Evolutionary conservation across 306 rosid species (phyloP).

Genomic region (Ziziphus jujuba): DNA sequence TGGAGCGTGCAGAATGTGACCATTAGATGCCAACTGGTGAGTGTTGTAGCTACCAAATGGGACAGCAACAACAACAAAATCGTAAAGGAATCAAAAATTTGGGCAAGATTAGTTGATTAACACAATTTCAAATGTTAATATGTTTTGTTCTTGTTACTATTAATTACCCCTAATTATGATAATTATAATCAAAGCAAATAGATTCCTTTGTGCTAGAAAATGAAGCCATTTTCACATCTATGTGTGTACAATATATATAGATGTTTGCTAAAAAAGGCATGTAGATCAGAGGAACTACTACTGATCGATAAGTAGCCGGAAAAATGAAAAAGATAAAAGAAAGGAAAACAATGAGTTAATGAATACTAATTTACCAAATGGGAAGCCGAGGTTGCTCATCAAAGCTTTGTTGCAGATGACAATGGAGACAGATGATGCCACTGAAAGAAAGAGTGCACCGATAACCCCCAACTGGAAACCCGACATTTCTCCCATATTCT

Average conservation of each 20-base stretch:
- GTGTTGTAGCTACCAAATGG: slow-evolving; percentile 69
- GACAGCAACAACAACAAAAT: neutral
- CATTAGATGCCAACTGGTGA: slow-evolving; percentile 98
- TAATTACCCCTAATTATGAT: no score
- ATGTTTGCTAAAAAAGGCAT: no score
- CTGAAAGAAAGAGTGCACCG: slow-evolving; percentile 91
- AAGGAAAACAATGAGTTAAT: neutral
- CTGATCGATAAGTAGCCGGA: no score
- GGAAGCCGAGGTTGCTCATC: slow-evolving; percentile 99
- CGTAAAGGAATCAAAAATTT: neutral
- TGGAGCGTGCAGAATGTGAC: slow-evolving; percentile 94
- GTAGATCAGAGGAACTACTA: no score
- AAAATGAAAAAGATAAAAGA: neutral
- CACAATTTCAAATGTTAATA: no score
- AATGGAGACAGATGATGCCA: slow-evolving; percentile 96
- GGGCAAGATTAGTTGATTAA: no score
- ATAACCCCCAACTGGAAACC: slow-evolving; percentile 78
- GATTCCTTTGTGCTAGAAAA: no score
- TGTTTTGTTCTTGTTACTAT: no score
- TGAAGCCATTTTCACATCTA: no score
- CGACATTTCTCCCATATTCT: slow-evolving; percentile 90
- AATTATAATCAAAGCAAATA: no score
- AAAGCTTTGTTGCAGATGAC: slow-evolving; percentile 98
- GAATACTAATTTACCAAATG: slow-evolving; percentile 57
- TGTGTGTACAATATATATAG: no score